Evolutionary conservation across 31 red algal genomes (phyloP), one percentile per base, ranked within the genome.

Genomic region (Bonnemaisonia californica): DNA sequence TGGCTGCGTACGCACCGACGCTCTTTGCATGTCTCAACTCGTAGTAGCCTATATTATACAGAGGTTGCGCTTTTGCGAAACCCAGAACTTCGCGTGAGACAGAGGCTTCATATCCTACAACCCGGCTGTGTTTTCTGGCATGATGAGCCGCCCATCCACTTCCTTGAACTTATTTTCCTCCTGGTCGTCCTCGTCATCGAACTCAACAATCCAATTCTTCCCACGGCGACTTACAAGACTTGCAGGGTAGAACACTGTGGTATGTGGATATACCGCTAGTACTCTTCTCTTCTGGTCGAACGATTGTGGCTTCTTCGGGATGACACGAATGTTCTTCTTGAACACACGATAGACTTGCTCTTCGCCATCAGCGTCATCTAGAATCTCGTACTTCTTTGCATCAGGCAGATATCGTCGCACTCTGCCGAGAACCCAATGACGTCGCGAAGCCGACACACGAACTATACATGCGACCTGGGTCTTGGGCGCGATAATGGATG

Each of bases 211-310:
- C 87, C 87, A 90, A 58, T 90, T 90, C 60, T 81, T 81, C 32
- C 87, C 87, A 51, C 75, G 80, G 41, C 87, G 77, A 37, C 57
- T 76, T 22, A 82, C 69, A 36, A 90, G 71, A 55, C 62, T 47
- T 26, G 87, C 87, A n/a, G 77, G 77, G 54, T 90, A 90, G 79
- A 90, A 90, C 71, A 90, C 87, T 11, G 87, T 90, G 22, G 87
- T 90, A 11, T 71, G 54, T 16, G 87, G 87, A 54, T 90, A 90
- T 41, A 90, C 87, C 19, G 87, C 87, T 11, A 90, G 87, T 23
- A 90, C 78, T 22, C 65, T 69, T 36, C 60, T 90, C 78, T 82
- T 83, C 3, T 68, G 22, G 57, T 90, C 87, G 33, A 90, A 83
- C 2, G 69, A 54, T 16, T 77, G 78, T 29, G 61, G 12, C 62